A percentile compares a stretch with the other conserved stretches of the same genome.
Conservation (phyloP, 768 basidiomycete genomes). For the Rhodotorula sphaerocarpa region DNA sequence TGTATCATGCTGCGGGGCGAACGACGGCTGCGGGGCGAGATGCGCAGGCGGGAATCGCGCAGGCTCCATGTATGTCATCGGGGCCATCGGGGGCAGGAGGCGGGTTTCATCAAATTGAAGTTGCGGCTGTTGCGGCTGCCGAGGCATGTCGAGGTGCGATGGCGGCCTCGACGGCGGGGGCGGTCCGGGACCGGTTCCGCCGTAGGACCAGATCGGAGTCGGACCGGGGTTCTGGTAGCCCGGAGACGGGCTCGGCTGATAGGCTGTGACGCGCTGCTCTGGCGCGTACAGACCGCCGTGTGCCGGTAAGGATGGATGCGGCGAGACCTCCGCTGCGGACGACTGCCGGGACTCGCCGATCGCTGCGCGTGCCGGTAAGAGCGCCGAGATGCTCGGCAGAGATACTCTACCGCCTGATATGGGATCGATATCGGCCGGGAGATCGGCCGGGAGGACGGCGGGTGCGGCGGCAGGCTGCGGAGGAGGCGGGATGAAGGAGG, state of each 20-base stretch:
- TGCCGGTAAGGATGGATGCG: background rate
- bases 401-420: slow-evolving; percentile 21
- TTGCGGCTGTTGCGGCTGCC: background rate
- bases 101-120: background rate
- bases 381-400: slow-evolving; percentile 30
- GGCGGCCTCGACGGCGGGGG: background rate
- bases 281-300: background rate
- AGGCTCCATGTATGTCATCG: background rate
- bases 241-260: background rate
- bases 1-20: slow-evolving; percentile 4
- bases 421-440: background rate
- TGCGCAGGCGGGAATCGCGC: no score
- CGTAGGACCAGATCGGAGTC: background rate
- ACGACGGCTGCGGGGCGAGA: background rate
- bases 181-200: no score
- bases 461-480: no score
- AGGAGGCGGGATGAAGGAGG: no score
- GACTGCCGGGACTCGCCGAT: background rate
- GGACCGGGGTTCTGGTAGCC: background rate
- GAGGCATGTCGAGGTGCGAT: background rate
- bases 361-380: slow-evolving; percentile 10
- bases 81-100: background rate
- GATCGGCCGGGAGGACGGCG: background rate
- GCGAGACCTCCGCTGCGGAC: background rate
- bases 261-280: background rate